Conservation (phyloP, 371 early-diverging fungal genomes). For the Nematocida sp. region DNA sequence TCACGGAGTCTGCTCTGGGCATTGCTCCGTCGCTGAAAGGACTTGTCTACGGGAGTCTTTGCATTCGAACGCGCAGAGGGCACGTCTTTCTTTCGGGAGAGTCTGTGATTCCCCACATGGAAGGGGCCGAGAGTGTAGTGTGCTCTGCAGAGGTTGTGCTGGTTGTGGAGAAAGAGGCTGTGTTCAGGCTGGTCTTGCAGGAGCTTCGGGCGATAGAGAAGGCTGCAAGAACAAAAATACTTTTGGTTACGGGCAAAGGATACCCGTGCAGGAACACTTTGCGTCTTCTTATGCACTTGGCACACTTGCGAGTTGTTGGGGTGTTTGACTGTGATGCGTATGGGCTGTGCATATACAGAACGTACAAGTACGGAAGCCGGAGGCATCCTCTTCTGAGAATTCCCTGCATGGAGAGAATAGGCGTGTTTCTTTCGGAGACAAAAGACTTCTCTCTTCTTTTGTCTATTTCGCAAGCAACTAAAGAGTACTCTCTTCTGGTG, state of each 20-base stretch:
- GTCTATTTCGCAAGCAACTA: neutral
- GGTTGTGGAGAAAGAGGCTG: conserved; percentile 64
- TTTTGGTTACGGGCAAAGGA: conserved; percentile 63
- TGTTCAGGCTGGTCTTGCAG: conserved; percentile 48
- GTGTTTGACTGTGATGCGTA: conserved; percentile 64
- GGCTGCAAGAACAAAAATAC: neutral
- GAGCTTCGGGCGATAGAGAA: neutral
- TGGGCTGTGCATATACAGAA: conserved; percentile 59
- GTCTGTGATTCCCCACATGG: conserved; percentile 62
- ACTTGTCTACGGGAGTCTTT: conserved; percentile 49
- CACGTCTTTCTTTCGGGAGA: neutral
- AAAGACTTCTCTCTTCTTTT: neutral
- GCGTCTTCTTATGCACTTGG: conserved; percentile 46
- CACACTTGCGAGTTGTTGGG: conserved; percentile 44
- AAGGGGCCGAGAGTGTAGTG: conserved; percentile 2
- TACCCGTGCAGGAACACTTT: conserved; percentile 64
- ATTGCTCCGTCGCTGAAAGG: conserved; percentile 61
- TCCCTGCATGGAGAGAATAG: conserved; percentile 51
- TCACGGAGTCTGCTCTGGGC: conserved; percentile 17
- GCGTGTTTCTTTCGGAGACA: conserved; percentile 26
- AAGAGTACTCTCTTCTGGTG: neutral
- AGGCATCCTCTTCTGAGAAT: conserved; percentile 9
- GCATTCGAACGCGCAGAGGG: neutral
- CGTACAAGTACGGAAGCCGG: conserved; percentile 55
- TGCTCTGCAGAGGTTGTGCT: conserved; percentile 12